Conservation (phyloP, 306 rosid species). For the Trifolium pratense region DNA sequence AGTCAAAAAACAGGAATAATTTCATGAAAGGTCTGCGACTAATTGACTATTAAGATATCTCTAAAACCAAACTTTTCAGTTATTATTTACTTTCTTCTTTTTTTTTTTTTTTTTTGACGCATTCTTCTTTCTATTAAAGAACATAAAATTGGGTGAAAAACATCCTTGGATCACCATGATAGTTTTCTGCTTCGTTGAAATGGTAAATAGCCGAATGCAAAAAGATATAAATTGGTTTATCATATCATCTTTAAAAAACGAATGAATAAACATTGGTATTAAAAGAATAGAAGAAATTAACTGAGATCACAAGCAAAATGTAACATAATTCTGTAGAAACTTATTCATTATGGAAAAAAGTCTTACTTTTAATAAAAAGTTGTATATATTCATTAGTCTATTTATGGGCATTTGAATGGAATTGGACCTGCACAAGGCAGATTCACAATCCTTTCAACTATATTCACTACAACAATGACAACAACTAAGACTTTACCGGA, state of each 20-base stretch:
- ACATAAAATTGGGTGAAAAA: constrained; percentile 19
- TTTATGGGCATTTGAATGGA: constrained; percentile 2
- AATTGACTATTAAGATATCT: constrained; percentile 17
- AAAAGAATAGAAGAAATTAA: neutral
- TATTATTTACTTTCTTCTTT: constrained; percentile 13
- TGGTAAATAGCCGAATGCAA: constrained; percentile 4
- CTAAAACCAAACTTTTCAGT: constrained; percentile 13
- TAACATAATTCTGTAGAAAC: neutral
- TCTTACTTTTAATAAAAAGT: constrained; percentile 10
- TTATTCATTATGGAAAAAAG: neutral
- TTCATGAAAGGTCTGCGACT: constrained; percentile 13
- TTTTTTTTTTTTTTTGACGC: no score
- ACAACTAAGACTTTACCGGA: neutral
- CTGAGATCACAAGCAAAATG: constrained; percentile 1
- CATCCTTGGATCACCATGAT: constrained; percentile 21
- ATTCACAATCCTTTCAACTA: constrained; percentile 1
- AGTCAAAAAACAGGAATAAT: constrained; percentile 1
- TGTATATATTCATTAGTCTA: constrained; percentile 11
- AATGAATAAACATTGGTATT: neutral
- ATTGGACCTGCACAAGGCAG: neutral
- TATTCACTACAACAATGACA: neutral
- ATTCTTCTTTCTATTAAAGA: neutral
- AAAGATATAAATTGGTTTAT: neutral
- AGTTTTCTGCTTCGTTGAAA: constrained; percentile 6
- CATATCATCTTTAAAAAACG: neutral